phyloP scores from a whole-genome alignment of 176 grass and related monocot species.

The Dactylis glomerata region DNA sequence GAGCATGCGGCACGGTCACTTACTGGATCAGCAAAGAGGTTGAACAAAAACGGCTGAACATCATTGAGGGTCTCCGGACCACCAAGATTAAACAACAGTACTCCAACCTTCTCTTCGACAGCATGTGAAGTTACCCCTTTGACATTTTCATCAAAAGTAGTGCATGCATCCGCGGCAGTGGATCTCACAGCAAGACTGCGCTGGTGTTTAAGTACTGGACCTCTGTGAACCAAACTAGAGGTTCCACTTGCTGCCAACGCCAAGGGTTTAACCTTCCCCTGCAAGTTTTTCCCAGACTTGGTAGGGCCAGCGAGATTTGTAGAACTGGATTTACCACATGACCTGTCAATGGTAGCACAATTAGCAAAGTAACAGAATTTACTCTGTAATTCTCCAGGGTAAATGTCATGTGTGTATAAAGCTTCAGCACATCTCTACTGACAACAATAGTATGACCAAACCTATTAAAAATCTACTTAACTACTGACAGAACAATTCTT shows the following conservation, averaged over 20 bases:
- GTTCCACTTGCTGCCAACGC: conserved; percentile 17
- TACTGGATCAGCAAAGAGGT: conserved; percentile 95
- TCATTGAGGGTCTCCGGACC: conserved; percentile 86
- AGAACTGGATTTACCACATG: conserved; percentile 8
- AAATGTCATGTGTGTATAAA: neutral
- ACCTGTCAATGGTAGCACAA: conserved; percentile 26
- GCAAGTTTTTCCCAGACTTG: conserved; percentile 10
- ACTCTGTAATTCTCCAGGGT: neutral
- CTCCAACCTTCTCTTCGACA: conserved; percentile 68
- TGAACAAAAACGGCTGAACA: conserved; percentile 97
- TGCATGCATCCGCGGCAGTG: conserved; percentile 28
- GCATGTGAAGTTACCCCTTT: conserved; percentile 19
- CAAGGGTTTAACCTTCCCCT: conserved; percentile 19
- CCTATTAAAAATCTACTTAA: neutral
- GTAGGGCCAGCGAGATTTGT: neutral
- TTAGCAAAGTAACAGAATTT: neutral
- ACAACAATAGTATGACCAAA: neutral
- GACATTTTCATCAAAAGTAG: conserved; percentile 34
- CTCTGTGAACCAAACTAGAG: conserved; percentile 25
- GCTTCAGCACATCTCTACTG: neutral
- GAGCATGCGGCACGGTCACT: conserved; percentile 17
- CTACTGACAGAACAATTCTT: neutral
- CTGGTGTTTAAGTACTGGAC: conserved; percentile 12
- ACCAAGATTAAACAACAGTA: conserved; percentile 94
- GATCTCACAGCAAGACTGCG: conserved; percentile 24